Evolutionary conservation across 2,329 filamentous ascomycete genomes (phyloP).

Genomic region (Metarhizium brunneum): DNA sequence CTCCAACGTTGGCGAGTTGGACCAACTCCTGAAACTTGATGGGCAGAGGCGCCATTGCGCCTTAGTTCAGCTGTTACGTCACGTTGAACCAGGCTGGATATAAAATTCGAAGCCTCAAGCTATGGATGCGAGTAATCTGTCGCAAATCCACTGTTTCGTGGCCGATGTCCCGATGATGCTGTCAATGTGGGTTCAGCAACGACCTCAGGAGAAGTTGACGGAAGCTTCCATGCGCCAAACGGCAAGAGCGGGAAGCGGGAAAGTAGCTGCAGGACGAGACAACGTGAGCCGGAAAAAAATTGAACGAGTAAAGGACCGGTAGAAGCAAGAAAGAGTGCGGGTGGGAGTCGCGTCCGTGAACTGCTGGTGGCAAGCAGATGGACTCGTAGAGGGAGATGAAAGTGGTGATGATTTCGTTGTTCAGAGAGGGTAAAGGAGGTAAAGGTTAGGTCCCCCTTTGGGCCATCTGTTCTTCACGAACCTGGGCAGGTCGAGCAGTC

Average conservation of each 20-base stretch:
- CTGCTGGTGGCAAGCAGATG: slow-evolving; percentile 18
- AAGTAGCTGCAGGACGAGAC: slow-evolving; percentile 4
- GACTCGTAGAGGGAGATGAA: slow-evolving; percentile 10
- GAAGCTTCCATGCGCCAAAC: slow-evolving; percentile 30
- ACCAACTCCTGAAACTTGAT: slow-evolving; percentile 92
- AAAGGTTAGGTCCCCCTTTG: slow-evolving; percentile 15
- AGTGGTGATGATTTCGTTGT: slow-evolving; percentile 8
- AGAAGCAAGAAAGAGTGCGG: slow-evolving; percentile 9
- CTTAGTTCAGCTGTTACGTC: slow-evolving; percentile 15
- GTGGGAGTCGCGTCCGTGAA: slow-evolving; percentile 12
- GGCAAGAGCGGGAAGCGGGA: slow-evolving; percentile 14
- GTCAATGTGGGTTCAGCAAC: slow-evolving; percentile 12
- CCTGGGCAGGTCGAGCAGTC: slow-evolving; percentile 2
- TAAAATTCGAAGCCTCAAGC: not conserved
- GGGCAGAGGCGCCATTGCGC: slow-evolving; percentile 60
- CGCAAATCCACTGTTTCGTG: slow-evolving; percentile 13
- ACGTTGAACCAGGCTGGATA: slow-evolving; percentile 12
- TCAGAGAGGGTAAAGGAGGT: slow-evolving; percentile 10
- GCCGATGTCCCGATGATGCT: slow-evolving; percentile 7
- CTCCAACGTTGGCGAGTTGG: slow-evolving; percentile 47
- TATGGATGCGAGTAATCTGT: slow-evolving; percentile 11
- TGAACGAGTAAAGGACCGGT: slow-evolving; percentile 11
- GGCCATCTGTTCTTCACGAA: slow-evolving; percentile 22
- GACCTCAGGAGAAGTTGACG: slow-evolving; percentile 14
- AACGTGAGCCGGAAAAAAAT: slow-evolving; percentile 6